phyloP scores from a whole-genome alignment of 2,329 filamentous ascomycete genomes.

The Ceratocystis diversiconidia region DNA sequence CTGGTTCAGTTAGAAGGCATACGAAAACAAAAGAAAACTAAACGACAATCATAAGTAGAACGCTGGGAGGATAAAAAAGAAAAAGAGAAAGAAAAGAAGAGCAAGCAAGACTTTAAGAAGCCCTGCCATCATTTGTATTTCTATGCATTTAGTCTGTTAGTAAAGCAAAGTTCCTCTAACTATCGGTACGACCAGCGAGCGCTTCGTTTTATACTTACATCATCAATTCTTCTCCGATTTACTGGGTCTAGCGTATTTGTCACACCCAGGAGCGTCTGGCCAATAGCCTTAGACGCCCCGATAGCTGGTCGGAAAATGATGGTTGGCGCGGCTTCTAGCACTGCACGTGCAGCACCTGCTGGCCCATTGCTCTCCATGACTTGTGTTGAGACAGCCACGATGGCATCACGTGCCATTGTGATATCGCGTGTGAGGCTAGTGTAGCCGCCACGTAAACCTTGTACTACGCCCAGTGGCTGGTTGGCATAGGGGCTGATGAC shows the following conservation, averaged over 20 bases:
- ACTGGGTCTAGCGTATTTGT: slow-evolving; percentile 80
- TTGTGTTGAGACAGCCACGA: slow-evolving; percentile 87
- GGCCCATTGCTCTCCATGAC: slow-evolving; percentile 76
- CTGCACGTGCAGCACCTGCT: slow-evolving; percentile 61
- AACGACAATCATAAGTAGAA: background rate
- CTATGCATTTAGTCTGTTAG: slow-evolving; percentile 22
- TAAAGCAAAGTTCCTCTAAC: background rate
- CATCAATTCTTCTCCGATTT: slow-evolving; percentile 67
- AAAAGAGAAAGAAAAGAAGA: background rate
- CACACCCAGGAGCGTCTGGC: slow-evolving; percentile 78
- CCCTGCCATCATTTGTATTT: slow-evolving; percentile 30
- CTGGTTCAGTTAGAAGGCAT: slow-evolving; percentile 10
- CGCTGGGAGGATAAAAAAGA: background rate
- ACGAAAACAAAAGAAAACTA: background rate
- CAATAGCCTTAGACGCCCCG: slow-evolving; percentile 75
- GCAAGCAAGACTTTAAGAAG: background rate
- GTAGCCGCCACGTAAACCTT: slow-evolving; percentile 73
- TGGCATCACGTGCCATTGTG: slow-evolving; percentile 73
- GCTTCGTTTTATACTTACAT: slow-evolving; percentile 54
- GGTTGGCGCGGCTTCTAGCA: slow-evolving; percentile 74
- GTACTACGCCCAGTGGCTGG: slow-evolving; percentile 76
- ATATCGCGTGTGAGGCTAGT: slow-evolving; percentile 73
- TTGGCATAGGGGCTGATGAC: slow-evolving; percentile 86
- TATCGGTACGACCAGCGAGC: too few species aligned
- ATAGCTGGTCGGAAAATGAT: slow-evolving; percentile 84